phyloP scores from a whole-genome alignment of 352 stramenopile genomes.

The Pythium graminicola region DNA sequence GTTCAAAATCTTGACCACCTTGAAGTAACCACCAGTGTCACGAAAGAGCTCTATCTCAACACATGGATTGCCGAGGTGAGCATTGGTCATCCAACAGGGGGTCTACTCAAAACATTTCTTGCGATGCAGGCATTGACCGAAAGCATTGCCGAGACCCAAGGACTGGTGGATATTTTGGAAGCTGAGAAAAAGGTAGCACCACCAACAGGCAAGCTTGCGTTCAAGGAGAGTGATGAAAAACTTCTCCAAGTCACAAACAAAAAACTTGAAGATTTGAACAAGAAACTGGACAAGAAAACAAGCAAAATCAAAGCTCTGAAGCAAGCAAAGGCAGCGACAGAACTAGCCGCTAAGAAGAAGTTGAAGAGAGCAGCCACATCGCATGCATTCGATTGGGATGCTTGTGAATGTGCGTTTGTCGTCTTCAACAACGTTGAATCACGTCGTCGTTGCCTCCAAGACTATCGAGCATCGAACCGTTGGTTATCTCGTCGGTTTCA shows the following conservation, averaged over 20 bases:
- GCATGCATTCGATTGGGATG: constrained; percentile 46
- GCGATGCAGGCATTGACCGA: constrained; percentile 59
- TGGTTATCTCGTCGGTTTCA: constrained; percentile 45
- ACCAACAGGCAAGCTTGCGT: too few relatives aligned
- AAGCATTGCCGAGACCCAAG: constrained; percentile 49
- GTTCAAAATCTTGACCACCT: constrained; percentile 70
- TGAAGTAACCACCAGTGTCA: constrained; percentile 30
- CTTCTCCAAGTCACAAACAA: constrained; percentile 8
- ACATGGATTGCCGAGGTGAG: constrained; percentile 87
- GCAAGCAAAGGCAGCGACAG: constrained; percentile 14
- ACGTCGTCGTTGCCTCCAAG: constrained; percentile 53
- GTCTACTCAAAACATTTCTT: constrained; percentile 63
- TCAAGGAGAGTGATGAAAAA: constrained; percentile 23
- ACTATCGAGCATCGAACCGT: constrained; percentile 57
- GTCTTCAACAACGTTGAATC: constrained; percentile 87
- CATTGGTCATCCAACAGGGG: constrained; percentile 66
- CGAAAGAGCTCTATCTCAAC: constrained; percentile 58
- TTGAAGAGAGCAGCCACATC: constrained; percentile 19
- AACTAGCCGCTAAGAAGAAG: constrained; percentile 17
- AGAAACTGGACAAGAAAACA: constrained; percentile 30
- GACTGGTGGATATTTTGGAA: constrained; percentile 54
- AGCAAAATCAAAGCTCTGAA: constrained; percentile 65
- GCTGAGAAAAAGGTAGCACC: neutral
- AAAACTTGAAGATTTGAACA: constrained; percentile 28
- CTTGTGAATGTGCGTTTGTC: constrained; percentile 77